Percentiles rank a stretch among this genome's conserved stretches.
Evolutionary conservation across 176 grass and related monocot species (phyloP).

Genomic region (Secale cereale): DNA sequence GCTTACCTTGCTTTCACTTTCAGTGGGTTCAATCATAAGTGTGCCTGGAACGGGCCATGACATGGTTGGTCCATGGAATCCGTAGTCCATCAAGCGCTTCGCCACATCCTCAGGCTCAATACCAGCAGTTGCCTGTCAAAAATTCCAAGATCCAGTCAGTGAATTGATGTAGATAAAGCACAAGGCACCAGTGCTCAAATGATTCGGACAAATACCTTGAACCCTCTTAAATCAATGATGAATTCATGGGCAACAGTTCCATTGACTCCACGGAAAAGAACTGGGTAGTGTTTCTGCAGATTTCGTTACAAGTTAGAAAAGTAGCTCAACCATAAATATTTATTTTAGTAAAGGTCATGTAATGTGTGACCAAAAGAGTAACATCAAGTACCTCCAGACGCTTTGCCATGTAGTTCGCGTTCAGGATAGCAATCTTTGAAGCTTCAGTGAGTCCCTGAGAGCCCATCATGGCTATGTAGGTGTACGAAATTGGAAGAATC

Average conservation of each 20-base stretch:
- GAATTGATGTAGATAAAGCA: neutral
- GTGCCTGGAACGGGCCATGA: slow-evolving; percentile 99
- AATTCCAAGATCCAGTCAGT: slow-evolving; percentile 3
- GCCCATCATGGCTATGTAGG: slow-evolving; percentile 99
- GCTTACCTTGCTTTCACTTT: slow-evolving; percentile 97
- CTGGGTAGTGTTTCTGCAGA: slow-evolving; percentile 89
- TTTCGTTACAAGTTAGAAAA: slow-evolving; percentile 17
- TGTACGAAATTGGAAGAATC: slow-evolving; percentile 96
- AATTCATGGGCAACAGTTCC: slow-evolving; percentile 97
- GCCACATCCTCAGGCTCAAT: slow-evolving; percentile 96
- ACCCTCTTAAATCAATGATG: slow-evolving; percentile 96
- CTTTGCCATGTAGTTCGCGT: slow-evolving; percentile 99
- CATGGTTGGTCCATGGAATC: slow-evolving; percentile 97
- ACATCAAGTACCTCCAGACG: slow-evolving; percentile 77
- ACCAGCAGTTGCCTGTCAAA: slow-evolving; percentile 74
- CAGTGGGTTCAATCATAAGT: slow-evolving; percentile 99
- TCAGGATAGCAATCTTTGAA: slow-evolving; percentile 96
- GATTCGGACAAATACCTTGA: slow-evolving; percentile 60
- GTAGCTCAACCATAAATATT: neutral
- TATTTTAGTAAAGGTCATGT: slow-evolving; percentile 5
- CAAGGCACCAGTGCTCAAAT: neutral
- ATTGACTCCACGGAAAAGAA: slow-evolving; percentile 99
- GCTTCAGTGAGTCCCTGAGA: slow-evolving; percentile 91
- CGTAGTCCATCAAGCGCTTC: slow-evolving; percentile 96
- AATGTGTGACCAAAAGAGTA: neutral